These are phyloP conservation scores for Handroanthus guayacan DNA, from an alignment of 257 asterid species.

Conservation along the genomic window DNA sequence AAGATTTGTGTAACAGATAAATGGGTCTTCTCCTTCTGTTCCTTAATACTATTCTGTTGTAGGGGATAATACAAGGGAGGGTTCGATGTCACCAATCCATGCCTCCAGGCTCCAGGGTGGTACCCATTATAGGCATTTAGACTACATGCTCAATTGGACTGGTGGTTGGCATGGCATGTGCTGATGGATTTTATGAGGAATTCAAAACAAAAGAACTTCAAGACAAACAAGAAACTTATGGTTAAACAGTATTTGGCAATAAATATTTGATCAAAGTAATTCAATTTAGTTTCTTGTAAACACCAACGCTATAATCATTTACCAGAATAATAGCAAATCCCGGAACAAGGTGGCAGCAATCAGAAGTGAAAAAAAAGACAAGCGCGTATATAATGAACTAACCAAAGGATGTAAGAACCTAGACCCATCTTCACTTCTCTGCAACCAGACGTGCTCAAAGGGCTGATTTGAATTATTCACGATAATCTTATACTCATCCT, in stretches of 20 bases:
- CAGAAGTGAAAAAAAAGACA: neutral
- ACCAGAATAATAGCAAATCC: neutral
- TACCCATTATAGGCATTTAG: neutral
- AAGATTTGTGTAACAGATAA: neutral
- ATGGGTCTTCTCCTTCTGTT: too few relatives aligned
- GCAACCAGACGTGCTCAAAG: slow-evolving; percentile 90
- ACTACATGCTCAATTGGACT: neutral
- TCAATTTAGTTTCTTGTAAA: slow-evolving; percentile 8
- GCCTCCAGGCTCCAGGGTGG: too few relatives aligned
- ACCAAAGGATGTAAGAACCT: slow-evolving; percentile 80
- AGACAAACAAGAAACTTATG: neutral
- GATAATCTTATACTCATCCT: slow-evolving; percentile 81
- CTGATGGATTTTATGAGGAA: neutral
- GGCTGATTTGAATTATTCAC: slow-evolving; percentile 86
- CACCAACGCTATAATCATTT: slow-evolving; percentile 1
- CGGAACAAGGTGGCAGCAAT: neutral
- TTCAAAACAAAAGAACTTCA: neutral
- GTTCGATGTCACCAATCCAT: too few relatives aligned
- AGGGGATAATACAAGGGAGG: too few relatives aligned
- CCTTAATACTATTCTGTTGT: too few relatives aligned
- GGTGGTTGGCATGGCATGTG: neutral
- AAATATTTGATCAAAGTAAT: neutral
- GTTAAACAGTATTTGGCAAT: neutral
- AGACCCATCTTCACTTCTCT: slow-evolving; percentile 77
- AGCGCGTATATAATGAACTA: slow-evolving; percentile 37